Evolutionary conservation across 768 basidiomycete species (phyloP).

Genomic region (Naganishia randhawae): DNA sequence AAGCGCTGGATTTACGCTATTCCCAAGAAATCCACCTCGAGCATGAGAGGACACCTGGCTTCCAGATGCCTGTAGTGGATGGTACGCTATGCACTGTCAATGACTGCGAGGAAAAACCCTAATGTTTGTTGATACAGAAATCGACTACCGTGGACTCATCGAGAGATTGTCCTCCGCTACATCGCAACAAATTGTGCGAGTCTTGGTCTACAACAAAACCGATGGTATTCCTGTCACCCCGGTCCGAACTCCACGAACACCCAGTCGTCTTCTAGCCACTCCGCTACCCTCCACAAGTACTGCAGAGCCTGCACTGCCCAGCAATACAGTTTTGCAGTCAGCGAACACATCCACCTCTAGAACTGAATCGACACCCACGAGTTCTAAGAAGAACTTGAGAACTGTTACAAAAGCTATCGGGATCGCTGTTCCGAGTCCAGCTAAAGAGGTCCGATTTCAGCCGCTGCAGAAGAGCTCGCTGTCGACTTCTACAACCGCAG

Average conservation of each 20-base stretch:
- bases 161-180: neutral
- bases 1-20: slow-evolving; percentile 10
- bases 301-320: neutral
- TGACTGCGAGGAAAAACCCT: neutral
- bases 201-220: slow-evolving; percentile 6
- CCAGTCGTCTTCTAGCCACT: neutral
- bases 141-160: slow-evolving; percentile 10
- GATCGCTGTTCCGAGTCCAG: neutral
- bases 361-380: neutral
- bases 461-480: slow-evolving; percentile 5
- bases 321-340: neutral
- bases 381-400: neutral
- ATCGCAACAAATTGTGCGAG: neutral
- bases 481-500: slow-evolving; percentile 7
- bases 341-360: neutral
- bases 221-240: slow-evolving; percentile 13
- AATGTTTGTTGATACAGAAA: neutral
- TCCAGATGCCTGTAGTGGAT: slow-evolving; percentile 11
- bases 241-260: neutral
- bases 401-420: neutral
- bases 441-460: neutral
- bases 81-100: neutral
- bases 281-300: no score
- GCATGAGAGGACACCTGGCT: neutral
- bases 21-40: slow-evolving; percentile 15